Percentiles rank a stretch among this genome's conserved stretches.
phyloP scores from a whole-genome alignment of 352 stramenopile species.

The Pythium biforme region DNA sequence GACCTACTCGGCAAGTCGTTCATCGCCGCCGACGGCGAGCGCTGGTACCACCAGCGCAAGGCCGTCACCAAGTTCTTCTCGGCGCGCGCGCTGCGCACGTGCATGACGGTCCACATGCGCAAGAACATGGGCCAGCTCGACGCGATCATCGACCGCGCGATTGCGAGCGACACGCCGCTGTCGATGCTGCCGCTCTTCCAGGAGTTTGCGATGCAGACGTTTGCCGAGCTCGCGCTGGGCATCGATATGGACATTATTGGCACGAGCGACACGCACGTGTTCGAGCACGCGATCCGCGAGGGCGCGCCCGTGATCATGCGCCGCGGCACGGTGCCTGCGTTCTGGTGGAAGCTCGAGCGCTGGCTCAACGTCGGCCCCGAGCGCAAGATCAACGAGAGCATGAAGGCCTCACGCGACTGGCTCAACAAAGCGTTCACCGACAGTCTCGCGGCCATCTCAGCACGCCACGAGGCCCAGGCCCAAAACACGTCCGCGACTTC shows the following conservation, averaged over 20 bases:
- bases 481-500: too few species aligned
- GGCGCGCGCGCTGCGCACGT: conserved; percentile 24
- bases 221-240: conserved; percentile 29
- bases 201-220: conserved; percentile 27
- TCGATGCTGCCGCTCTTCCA: conserved; percentile 11
- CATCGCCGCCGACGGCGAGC: conserved; percentile 26
- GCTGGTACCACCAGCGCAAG: conserved; percentile 35
- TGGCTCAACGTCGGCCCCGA: conserved; percentile 13
- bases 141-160: not conserved
- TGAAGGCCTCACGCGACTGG: not conserved
- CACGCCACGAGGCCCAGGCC: not conserved
- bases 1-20: conserved; percentile 29
- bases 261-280: conserved; percentile 4
- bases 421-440: not conserved
- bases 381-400: not conserved
- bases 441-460: not conserved
- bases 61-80: conserved; percentile 34
- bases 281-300: conserved; percentile 12
- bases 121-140: conserved; percentile 1
- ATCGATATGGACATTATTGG: conserved; percentile 17
- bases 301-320: conserved; percentile 3
- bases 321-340: conserved; percentile 6
- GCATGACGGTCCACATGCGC: conserved; percentile 17
- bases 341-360: conserved; percentile 21
- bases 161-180: not conserved